Percentiles rank a stretch among this genome's conserved stretches.
Evolutionary conservation across 345 rosid species (phyloP).

Genomic region (Hibiscus mutabilis): DNA sequence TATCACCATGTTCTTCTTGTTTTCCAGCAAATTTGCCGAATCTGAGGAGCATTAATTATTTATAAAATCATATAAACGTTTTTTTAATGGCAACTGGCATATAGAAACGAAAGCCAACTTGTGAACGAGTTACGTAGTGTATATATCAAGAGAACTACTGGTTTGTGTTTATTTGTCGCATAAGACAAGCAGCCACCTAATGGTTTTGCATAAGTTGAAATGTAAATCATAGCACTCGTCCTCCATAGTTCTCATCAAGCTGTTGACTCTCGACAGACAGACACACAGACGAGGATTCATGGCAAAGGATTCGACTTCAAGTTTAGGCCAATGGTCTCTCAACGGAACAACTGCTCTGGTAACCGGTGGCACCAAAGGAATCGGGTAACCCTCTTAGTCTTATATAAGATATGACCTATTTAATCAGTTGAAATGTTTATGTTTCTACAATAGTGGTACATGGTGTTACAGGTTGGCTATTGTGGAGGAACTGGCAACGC

Average conservation of each 20-base stretch:
- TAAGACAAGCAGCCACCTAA: neutral
- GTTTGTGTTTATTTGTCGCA: neutral
- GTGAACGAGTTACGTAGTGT: no score
- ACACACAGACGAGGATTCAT: neutral
- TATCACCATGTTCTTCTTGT: neutral
- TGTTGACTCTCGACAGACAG: neutral
- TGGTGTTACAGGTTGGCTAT: slow-evolving; percentile 36
- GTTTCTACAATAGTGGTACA: neutral
- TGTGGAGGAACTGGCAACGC: slow-evolving; percentile 53
- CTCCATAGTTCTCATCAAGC: neutral
- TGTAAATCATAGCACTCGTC: neutral
- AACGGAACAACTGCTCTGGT: slow-evolving; percentile 34
- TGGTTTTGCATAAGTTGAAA: neutral
- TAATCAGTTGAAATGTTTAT: no score
- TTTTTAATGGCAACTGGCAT: no score
- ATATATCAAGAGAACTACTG: no score
- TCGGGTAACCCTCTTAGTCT: slow-evolving; percentile 20
- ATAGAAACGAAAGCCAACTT: no score
- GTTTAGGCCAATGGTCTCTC: slow-evolving; percentile 35
- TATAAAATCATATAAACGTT: neutral
- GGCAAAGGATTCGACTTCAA: slow-evolving; percentile 3
- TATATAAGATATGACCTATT: neutral
- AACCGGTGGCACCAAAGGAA: slow-evolving; percentile 31
- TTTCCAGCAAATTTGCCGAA: neutral
- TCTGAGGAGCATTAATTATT: neutral